phyloP scores from a whole-genome alignment of 192 early-diverging fungal genomes.

The Coemansia sp. region DNA sequence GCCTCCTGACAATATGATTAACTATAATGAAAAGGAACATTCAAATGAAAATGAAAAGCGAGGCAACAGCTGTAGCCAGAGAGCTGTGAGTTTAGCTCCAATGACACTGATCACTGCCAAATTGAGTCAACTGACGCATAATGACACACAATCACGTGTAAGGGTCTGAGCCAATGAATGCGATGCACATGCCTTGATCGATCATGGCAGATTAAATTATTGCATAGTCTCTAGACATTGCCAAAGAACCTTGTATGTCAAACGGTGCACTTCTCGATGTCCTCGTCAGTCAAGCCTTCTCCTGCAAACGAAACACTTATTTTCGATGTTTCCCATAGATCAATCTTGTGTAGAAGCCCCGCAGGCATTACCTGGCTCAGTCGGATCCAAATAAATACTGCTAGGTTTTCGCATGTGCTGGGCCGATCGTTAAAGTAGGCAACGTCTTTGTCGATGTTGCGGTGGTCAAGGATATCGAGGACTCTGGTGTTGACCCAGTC shows the following conservation, averaged over 20 bases:
- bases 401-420: conserved; percentile 89
- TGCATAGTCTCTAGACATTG: too few species aligned
- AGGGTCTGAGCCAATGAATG: too few species aligned
- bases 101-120: too few species aligned
- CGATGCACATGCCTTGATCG: too few species aligned
- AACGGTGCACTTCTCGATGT: conserved; percentile 24
- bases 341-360: conserved; percentile 37
- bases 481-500: conserved; percentile 69
- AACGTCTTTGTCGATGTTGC: conserved; percentile 83
- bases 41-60: too few species aligned
- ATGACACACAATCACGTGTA: too few species aligned
- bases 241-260: conserved; percentile 3
- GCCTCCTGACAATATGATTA: too few species aligned
- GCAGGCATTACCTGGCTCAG: conserved; percentile 34
- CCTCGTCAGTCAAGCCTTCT: conserved; percentile 40
- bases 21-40: too few species aligned
- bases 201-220: too few species aligned
- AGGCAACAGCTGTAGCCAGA: too few species aligned
- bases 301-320: conserved; percentile 46
- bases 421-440: conserved; percentile 63
- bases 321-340: conserved; percentile 47
- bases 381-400: conserved; percentile 78
- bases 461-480: conserved; percentile 83
- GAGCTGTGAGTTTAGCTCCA: too few species aligned
- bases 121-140: too few species aligned